Base-by-base conservation (phyloP, 257 asterid genomes). In the Plantago ovata region DNA sequence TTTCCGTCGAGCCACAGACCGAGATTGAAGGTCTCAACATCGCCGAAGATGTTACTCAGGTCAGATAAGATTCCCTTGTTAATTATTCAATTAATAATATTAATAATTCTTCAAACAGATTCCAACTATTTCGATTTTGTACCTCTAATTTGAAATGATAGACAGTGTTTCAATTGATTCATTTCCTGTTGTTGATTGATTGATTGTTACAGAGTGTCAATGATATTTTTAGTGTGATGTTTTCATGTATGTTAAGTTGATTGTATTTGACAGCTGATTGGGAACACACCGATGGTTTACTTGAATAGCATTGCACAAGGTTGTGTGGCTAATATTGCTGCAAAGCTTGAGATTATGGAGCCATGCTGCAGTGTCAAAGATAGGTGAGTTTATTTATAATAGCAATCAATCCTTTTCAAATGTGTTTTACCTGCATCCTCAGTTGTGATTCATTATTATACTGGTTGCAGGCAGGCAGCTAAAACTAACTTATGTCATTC, bases 291-390 rank as follows among this genome's bases (percentile, higher is more conserved):
- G 11, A 92, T 92, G 98, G 98, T 92, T 64, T 92, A 83, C 87
- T 76, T 92, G 81, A 92, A 87, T 64, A 87, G 47, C 9, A 65
- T 87, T 13, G 88, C 77, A 47, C 78, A 91, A 75, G 96, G 95
- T 23, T 83, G 90, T 71, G 94, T 80, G 53, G 96, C 98, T 28
- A 86, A 87, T 70, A 77, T 87, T 53, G 94, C 96, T 47, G 95
- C 98, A 41, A 92, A 87, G 76, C 96, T 92, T 57, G 98, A 92
- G 74, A 83, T 81, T 55, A 92, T 92, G 98, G 98, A 92, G 79
- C 96, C 98, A 24, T 92, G 98, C 57, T 83, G 98, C 82, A 92
- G 96, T 58, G 98, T 87, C 63, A 92, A 87, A 82, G 98, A 92
- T 61, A 92, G 98, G 98, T 87, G 68, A 72, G 81, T 36, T 55